phyloP scores from a whole-genome alignment of 192 early-diverging fungal genomes.

The Rhizophagus prolifer region DNA sequence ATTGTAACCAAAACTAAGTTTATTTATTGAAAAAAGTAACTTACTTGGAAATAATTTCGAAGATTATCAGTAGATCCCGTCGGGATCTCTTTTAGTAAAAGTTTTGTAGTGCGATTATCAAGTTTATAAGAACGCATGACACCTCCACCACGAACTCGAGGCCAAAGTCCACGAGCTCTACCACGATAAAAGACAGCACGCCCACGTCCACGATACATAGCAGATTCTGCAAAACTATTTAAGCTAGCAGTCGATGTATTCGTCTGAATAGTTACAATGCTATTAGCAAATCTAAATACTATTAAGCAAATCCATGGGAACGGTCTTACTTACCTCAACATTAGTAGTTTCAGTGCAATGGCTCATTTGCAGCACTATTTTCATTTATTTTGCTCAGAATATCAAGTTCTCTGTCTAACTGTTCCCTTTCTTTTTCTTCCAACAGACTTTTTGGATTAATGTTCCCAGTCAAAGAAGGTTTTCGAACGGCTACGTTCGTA shows the following conservation, averaged over 20 bases:
- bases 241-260: neutral
- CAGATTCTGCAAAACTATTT: neutral
- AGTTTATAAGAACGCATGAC: slow-evolving; percentile 52
- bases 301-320: neutral
- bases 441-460: slow-evolving; percentile 37
- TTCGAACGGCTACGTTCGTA: slow-evolving; percentile 29
- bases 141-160: slow-evolving; percentile 38
- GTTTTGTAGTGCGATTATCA: slow-evolving; percentile 72
- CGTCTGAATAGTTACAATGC: neutral
- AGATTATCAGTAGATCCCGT: slow-evolving; percentile 44
- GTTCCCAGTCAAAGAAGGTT: slow-evolving; percentile 38
- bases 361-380: slow-evolving; percentile 4
- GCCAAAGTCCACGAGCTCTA: slow-evolving; percentile 49
- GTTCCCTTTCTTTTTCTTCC: slow-evolving; percentile 46
- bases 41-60: slow-evolving; percentile 68
- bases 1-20: neutral
- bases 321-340: slow-evolving; percentile 49
- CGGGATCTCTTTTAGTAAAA: slow-evolving; percentile 59
- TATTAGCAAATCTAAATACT: neutral
- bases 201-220: slow-evolving; percentile 42
- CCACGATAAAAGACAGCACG: slow-evolving; percentile 45
- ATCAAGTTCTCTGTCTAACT: slow-evolving; percentile 57
- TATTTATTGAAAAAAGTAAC: neutral
- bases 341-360: slow-evolving; percentile 45
- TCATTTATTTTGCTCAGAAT: slow-evolving; percentile 33